Evolutionary conservation across 306 rosid species (phyloP).

Genomic region (Casuarina equisetifolia): DNA sequence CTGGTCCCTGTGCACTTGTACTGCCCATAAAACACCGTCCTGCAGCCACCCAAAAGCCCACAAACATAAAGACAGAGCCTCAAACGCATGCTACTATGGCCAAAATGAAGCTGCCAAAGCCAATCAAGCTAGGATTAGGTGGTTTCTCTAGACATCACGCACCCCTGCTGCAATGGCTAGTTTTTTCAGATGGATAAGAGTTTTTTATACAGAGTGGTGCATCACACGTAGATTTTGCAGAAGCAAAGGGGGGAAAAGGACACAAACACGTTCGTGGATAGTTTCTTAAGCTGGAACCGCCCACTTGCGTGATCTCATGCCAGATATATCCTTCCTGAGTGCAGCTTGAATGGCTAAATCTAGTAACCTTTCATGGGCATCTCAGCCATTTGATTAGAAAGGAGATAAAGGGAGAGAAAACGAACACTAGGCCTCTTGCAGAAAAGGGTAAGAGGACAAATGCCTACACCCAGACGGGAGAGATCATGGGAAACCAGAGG

Average conservation of each 20-base stretch:
- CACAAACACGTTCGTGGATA: slow-evolving; percentile 11
- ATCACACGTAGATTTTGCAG: slow-evolving; percentile 48
- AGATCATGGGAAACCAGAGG: background rate
- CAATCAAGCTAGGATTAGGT: slow-evolving; percentile 24
- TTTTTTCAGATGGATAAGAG: background rate
- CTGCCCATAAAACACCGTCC: slow-evolving; percentile 98
- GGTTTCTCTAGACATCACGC: slow-evolving; percentile 17
- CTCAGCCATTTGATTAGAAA: slow-evolving; percentile 3
- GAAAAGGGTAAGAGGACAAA: slow-evolving; percentile 23
- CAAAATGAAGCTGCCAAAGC: slow-evolving; percentile 22
- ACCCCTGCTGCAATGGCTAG: background rate
- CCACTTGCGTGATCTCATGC: background rate
- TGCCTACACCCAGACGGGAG: background rate
- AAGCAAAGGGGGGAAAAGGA: slow-evolving; percentile 18
- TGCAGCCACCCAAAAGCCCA: slow-evolving; percentile 23
- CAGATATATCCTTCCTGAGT: slow-evolving; percentile 14
- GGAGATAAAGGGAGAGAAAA: background rate
- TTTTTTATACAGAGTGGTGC: slow-evolving; percentile 22
- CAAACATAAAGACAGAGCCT: slow-evolving; percentile 16
- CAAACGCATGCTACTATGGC: slow-evolving; percentile 17
- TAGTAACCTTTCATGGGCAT: background rate
- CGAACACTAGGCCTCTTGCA: background rate
- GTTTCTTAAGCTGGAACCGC: background rate
- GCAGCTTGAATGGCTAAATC: background rate
- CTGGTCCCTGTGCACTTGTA: slow-evolving; percentile 93